Percentiles rank a stretch among this genome's conserved stretches.
phyloP scores from a whole-genome alignment of 192 early-diverging fungal genomes.

The Coemansia sp. region DNA sequence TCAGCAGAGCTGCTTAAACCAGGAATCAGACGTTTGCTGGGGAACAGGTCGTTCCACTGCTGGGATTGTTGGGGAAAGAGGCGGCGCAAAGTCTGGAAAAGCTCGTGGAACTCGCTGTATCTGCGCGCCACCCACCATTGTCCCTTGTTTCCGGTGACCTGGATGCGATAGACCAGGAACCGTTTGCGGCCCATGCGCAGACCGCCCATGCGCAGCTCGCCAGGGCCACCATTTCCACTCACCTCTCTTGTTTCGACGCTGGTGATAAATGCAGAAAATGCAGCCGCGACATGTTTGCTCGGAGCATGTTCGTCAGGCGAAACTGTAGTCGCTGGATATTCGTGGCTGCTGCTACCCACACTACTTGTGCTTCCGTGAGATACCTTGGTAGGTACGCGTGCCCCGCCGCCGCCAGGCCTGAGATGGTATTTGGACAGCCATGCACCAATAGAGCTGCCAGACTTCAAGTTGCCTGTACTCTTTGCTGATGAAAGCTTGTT shows the following conservation, averaged over 20 bases:
- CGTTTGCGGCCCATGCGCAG: constrained; percentile 51
- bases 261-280: constrained; percentile 35
- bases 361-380: neutral
- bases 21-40: constrained; percentile 45
- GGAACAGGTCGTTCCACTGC: constrained; percentile 43
- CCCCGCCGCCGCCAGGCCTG: constrained; percentile 21
- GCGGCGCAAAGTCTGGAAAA: constrained; percentile 38
- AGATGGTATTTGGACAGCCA: constrained; percentile 51
- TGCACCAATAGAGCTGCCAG: constrained; percentile 40
- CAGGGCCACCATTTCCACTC: constrained; percentile 7
- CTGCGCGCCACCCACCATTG: constrained; percentile 50
- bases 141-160: constrained; percentile 35
- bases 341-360: neutral
- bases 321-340: neutral
- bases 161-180: constrained; percentile 48
- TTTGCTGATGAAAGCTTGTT: constrained; percentile 25
- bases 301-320: neutral
- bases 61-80: constrained; percentile 33
- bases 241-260: constrained; percentile 48
- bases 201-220: constrained; percentile 43
- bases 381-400: neutral
- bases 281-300: neutral
- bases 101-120: constrained; percentile 51
- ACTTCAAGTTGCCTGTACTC: constrained; percentile 42
- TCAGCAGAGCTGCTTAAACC: constrained; percentile 40